Conservation (phyloP, 2,329 filamentous ascomycete genomes). For the Colletotrichum nymphaeae region DNA sequence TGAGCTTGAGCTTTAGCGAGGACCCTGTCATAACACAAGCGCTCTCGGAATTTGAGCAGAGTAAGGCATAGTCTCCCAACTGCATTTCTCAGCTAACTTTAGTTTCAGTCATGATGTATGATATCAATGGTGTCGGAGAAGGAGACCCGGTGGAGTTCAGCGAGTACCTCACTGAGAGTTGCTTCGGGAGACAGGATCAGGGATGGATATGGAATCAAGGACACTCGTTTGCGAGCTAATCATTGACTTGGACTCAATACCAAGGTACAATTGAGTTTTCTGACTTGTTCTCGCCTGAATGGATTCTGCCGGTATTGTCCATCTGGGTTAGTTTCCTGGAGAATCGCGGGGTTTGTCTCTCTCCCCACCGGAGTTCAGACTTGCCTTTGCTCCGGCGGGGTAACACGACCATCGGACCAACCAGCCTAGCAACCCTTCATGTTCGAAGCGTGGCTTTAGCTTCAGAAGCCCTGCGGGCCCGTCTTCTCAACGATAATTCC, state of each 20-base stretch:
- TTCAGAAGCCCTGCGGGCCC: not conserved
- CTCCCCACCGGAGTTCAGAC: not conserved
- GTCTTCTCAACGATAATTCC: too few relatives aligned
- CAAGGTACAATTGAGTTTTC: too few relatives aligned
- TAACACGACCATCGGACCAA: not conserved
- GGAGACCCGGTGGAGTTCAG: not conserved
- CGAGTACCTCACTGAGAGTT: not conserved
- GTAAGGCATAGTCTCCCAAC: not conserved
- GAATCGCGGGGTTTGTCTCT: not conserved
- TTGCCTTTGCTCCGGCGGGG: not conserved
- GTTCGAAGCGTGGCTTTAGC: not conserved
- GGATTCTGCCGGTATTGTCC: not conserved
- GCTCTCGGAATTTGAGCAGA: not conserved
- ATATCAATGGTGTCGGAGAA: not conserved
- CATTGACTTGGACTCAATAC: too few relatives aligned
- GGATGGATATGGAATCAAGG: not conserved
- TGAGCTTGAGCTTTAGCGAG: not conserved
- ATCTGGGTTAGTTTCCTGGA: not conserved
- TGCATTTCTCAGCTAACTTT: not conserved
- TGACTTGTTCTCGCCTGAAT: not conserved
- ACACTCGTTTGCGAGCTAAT: not conserved
- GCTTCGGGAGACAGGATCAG: not conserved
- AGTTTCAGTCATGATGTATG: not conserved
- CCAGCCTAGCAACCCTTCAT: not conserved
- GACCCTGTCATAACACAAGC: not conserved